These are phyloP conservation scores for Geum urbanum DNA, from an alignment of 306 rosid species.

Conservation along the genomic window DNA sequence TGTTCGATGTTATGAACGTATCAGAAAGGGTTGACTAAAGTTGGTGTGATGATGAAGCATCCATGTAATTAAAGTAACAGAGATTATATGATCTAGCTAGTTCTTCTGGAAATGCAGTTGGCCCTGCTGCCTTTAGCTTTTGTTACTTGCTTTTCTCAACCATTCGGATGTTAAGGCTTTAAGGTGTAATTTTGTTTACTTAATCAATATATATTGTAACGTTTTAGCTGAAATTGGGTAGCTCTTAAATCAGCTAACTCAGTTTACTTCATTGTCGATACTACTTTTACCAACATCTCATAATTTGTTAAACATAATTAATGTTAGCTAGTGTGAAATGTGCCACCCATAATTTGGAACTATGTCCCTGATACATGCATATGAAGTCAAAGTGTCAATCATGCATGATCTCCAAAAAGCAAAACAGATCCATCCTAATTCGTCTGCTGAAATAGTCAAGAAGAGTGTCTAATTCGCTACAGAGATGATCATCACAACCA, in stretches of 20 bases:
- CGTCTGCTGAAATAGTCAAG: not conserved
- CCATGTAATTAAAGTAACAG: not conserved
- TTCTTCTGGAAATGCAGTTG: not conserved
- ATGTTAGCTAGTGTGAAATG: not conserved
- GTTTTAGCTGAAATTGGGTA: not conserved
- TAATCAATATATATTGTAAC: not conserved
- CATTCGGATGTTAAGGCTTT: constrained; percentile 18
- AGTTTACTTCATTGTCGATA: not conserved
- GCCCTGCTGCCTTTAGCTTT: not conserved
- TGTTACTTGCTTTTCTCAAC: constrained; percentile 8
- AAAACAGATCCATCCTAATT: not conserved
- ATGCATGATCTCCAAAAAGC: not conserved
- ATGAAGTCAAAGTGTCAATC: no score
- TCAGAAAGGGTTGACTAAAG: not conserved
- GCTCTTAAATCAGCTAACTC: not conserved
- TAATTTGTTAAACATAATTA: not conserved
- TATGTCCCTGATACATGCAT: no score
- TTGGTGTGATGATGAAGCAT: not conserved
- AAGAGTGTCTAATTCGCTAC: not conserved
- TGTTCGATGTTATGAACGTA: no score
- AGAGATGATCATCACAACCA: no score
- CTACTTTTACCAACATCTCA: not conserved
- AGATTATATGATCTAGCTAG: not conserved
- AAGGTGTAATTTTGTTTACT: not conserved
- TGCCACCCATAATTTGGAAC: not conserved